Evolutionary conservation across 768 basidiomycete genomes (phyloP), one percentile per base, ranked within the genome.

Genomic region (Rhodotorula paludigena): DNA sequence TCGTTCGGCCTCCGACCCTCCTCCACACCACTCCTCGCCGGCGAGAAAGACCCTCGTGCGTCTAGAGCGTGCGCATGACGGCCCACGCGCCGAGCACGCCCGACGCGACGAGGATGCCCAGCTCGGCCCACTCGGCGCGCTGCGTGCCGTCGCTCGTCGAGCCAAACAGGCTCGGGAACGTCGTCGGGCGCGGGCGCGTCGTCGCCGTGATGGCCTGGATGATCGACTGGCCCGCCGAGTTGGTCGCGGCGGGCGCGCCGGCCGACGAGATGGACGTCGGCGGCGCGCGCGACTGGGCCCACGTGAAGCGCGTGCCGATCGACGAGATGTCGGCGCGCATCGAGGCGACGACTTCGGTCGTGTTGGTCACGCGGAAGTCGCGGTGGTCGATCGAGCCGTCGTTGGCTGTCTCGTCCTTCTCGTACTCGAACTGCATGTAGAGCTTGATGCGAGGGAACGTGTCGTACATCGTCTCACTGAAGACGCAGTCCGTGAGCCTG

Each of bases 361-460:
- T 51, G 69, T 77, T 77, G 28, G 72, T 68, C 12, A 76, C 25
- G 53, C 75, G 72, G 62, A 64, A 76, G 58, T 76, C 75, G 51
- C 75, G 74, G 1, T 60, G 42, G 60, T 75, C 75, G 30, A 65
- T 4, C 14, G 33, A 18, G 25, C 63, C 66, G 56, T 57, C 35
- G 60, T 66, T 68, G 57, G 74, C 64, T 6, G 66, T 56, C 59
- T 77, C 76, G 41, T 33, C 53, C 71, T 77, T 77, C 57, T 76
- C 69, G 67, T 74, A 75, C 66, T 77, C 76, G 74, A 77, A 77
- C 44, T 76, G 72, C 75, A 76, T 77, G 68, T 74, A 68, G 53
- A 77, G 54, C 64, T 76, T 76, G 56, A 77, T 52, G 4, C 75
- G 75, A 25, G 74, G 73, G 73, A 66, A 71, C 23, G 49, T 38